phyloP scores from a whole-genome alignment of 139 green algal species.

The Micractinium sp. region DNA sequence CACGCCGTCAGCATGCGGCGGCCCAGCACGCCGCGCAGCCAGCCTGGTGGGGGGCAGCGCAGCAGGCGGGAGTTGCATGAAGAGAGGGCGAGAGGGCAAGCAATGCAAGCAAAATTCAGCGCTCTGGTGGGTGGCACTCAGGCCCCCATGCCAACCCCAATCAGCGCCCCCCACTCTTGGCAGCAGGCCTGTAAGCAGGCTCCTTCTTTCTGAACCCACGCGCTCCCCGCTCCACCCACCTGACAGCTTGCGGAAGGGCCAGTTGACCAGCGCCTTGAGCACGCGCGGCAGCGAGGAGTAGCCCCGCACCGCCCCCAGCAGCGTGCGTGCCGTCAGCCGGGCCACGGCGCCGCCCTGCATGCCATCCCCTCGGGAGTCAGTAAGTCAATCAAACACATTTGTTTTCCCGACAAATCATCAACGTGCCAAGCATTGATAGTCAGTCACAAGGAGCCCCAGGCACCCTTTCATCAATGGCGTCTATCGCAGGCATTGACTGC shows the following conservation, averaged over 20 bases:
- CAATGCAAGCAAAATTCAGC: background rate
- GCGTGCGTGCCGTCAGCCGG: background rate
- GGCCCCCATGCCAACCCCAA: background rate
- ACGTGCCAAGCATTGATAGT: background rate
- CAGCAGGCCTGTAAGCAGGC: background rate
- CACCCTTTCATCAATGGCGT: background rate
- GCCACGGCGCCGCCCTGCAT: background rate
- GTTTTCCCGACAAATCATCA: background rate
- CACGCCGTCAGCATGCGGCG: constrained; percentile 62
- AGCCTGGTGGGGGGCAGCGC: background rate
- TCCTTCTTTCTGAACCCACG: background rate
- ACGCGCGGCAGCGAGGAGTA: background rate
- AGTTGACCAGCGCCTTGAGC: background rate
- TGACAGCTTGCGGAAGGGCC: constrained; percentile 24
- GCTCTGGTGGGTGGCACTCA: background rate
- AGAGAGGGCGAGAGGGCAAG: background rate
- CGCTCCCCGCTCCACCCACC: background rate
- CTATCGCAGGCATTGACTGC: background rate
- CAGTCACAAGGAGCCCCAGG: background rate
- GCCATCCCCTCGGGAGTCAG: background rate
- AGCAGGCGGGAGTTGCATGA: background rate
- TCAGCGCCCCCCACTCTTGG: too few species aligned
- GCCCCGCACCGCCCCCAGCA: background rate
- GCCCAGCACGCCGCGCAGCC: constrained; percentile 46
- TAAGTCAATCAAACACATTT: background rate